Percentiles rank a stretch among this genome's conserved stretches.
phyloP scores from a whole-genome alignment of 345 rosid genomes.

The Bruguiera sexangula region DNA sequence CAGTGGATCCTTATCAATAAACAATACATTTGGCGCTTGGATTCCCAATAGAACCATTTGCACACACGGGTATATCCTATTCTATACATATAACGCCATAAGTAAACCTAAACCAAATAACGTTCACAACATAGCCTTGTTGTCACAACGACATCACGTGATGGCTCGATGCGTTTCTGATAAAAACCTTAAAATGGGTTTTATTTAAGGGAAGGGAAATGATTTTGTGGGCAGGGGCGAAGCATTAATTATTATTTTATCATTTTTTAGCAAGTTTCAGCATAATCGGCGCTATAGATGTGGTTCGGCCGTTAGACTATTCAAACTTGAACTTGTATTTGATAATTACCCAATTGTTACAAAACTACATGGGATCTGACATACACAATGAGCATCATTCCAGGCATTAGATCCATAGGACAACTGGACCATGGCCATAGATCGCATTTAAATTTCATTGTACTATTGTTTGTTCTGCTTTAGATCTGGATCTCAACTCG shows the following conservation, averaged over 20 bases:
- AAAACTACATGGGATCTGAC: too few species aligned
- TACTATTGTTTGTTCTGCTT: background rate
- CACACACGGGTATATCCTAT: background rate
- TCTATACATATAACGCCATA: background rate
- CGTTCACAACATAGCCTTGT: background rate
- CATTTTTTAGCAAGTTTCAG: too few species aligned
- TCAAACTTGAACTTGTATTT: too few species aligned
- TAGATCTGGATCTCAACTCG: slow-evolving; percentile 24
- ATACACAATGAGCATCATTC: too few species aligned
- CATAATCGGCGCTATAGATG: too few species aligned
- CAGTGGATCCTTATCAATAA: too few species aligned
- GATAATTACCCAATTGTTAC: too few species aligned
- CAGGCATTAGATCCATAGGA: too few species aligned
- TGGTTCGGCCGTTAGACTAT: too few species aligned
- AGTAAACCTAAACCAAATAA: slow-evolving; percentile 11
- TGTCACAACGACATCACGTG: slow-evolving; percentile 10
- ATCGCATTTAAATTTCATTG: background rate
- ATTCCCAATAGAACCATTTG: slow-evolving; percentile 20
- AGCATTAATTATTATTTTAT: too few species aligned
- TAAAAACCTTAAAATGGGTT: background rate
- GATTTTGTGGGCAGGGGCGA: background rate
- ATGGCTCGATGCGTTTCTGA: background rate
- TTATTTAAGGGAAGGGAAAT: background rate
- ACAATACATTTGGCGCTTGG: slow-evolving; percentile 22
- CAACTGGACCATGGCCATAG: too few species aligned